Evolutionary conservation across 352 stramenopile genomes (phyloP), one percentile per base, ranked within the genome.

Genomic region (Globisporangium echinulatum): DNA sequence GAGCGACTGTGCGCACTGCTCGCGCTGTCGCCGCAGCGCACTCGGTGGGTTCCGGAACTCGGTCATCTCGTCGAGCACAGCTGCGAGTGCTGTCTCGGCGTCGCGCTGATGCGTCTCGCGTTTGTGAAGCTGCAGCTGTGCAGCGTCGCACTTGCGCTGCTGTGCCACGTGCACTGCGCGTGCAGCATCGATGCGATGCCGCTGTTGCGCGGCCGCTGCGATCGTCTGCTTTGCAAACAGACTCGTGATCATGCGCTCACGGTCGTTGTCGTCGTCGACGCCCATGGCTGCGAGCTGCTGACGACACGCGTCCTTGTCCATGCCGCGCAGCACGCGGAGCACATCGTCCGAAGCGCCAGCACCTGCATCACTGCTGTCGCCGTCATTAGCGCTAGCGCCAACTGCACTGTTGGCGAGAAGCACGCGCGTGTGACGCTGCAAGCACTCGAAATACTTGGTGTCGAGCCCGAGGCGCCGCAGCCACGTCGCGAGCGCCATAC

Each of bases 31-130:
- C 0, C 73, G 66, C 36, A 91, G 54, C 14, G 74, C 79, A 54
- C 75, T 75, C 6, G 82, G 82, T 7, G 78, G 77, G 52, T 85
- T 71, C 0, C 79, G 75, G 40, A 91, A 91, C n/a, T 88, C 82
- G 47, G 63, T 59, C 1, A 69, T 70, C 50, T 90, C 81, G 15
- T 64, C 56, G 37, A 85, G 48, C 1, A 82, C 58, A 5, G 71
- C 63, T 33, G 87, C 68, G 7, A 90, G 67, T 0, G 54, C 54
- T 14, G 62, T 52, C 14, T 72, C 63, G 9, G 56, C 54, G 5
- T 76, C 60, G 17, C 70, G 56, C 37, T 64, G 54, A 10, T 38
- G 9, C 42, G 49, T 39, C 46, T 74, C 53, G 5, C 63, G 71
- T 15, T 59, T 55, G 39, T 77, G 61, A 8, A 81, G 39, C 39